Base-by-base conservation (phyloP, 352 stramenopile genomes). In the Phytophthora pistaciae region DNA sequence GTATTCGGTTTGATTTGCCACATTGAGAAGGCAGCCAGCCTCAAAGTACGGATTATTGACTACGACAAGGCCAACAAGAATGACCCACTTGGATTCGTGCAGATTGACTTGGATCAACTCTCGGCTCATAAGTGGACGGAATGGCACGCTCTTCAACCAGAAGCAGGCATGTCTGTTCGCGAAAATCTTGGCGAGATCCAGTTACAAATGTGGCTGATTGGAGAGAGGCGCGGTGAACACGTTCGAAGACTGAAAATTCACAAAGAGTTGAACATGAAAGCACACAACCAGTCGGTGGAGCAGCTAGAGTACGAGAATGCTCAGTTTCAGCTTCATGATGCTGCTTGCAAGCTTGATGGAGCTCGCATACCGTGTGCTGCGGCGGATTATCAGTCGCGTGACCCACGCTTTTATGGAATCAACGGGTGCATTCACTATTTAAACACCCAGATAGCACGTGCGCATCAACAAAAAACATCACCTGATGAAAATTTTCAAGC, bases 341-440 rank as follows among this genome's bases (percentile, higher is more conserved):
- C 87, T 1, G 81, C 82, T 50, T 91, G 87, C 40, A 87, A 87
- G 31, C 62, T 94, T n/a, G 87, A 94, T 44, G 87, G 87, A 3
- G 87, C 87, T 0, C 74, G 84, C 3, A 91, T 94, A 33, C 71
- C 87, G 1, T 94, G 87, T 33, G 83, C 82, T 1, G 83, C 87
- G 9, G 64, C 82, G 31, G 84, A 92, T 42, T 94, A 94, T 53
- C 84, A 84, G 49, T 27, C 78, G 2, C 80, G 77, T 3, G 75
- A 92, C 11, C 87, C 87, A 3, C 77, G 84, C n/a, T 94, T 94
- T 60, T 94, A 94, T 58, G 87, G 87, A 6, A 84, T 94, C 48
- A 94, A 94, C 54, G 87, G 87, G 10, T 92, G 84, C 66, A 91
- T 94, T 64, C 84, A 94, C 38, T 78, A 88, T 16, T 64, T 92